Evolutionary conservation across 148 eudicot genomes (phyloP).

Genomic region (Spergularia bocconei): DNA sequence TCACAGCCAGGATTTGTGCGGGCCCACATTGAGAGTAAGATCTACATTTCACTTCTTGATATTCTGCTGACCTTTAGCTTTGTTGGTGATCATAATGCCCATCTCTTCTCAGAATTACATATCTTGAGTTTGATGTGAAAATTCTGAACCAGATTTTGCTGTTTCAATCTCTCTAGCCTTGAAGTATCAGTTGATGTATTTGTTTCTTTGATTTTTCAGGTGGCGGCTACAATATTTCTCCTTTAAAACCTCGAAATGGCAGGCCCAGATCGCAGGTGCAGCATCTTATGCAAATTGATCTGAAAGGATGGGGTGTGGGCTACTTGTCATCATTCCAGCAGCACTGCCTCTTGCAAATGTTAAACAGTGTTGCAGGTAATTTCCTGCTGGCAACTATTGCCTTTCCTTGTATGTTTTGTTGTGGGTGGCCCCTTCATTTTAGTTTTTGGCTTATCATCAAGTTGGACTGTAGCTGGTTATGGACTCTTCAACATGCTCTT

Average conservation of each 20-base stretch:
- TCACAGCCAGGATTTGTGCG: conserved; percentile 98
- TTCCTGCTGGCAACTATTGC: conserved; percentile 11
- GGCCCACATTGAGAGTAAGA: conserved; percentile 91
- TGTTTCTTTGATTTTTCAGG: conserved; percentile 36
- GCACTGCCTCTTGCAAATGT: conserved; percentile 93
- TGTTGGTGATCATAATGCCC: background rate
- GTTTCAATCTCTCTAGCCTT: conserved; percentile 5
- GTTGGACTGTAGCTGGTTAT: background rate
- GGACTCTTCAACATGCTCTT: background rate
- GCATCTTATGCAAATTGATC: conserved; percentile 97
- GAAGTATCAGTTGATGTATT: too few relatives aligned
- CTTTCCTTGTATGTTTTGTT: background rate
- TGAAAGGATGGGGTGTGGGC: conserved; percentile 98
- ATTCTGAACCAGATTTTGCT: background rate
- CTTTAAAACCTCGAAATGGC: conserved; percentile 82
- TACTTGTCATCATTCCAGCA: conserved; percentile 90
- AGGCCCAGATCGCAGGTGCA: conserved; percentile 94
- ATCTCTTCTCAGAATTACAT: background rate
- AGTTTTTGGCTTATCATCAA: background rate
- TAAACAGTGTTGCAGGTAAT: conserved; percentile 92
- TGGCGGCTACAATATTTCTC: conserved; percentile 95
- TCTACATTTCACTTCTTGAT: conserved; percentile 24
- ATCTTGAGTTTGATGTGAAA: conserved; percentile 2
- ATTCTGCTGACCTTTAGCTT: background rate
- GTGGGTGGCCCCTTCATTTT: background rate